Conservation (phyloP, 768 basidiomycete species). For the Chiua virens region DNA sequence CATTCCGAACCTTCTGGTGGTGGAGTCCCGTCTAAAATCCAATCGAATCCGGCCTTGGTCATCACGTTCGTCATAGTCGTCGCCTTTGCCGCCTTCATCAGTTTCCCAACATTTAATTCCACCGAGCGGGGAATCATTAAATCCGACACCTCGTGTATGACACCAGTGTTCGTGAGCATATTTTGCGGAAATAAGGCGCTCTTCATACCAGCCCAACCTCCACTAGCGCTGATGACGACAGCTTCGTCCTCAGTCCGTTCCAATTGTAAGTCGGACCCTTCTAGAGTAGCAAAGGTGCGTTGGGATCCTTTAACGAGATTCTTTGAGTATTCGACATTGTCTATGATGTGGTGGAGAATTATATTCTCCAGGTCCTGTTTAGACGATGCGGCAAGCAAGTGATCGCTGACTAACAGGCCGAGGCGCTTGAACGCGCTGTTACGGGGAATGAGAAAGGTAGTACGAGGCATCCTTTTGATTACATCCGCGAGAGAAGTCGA, state of each 20-base stretch:
- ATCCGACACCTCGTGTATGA: constrained; percentile 85
- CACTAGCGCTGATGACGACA: constrained; percentile 58
- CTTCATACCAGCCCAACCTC: constrained; percentile 76
- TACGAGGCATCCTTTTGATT: constrained; percentile 61
- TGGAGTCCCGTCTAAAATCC: constrained; percentile 84
- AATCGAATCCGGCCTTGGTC: constrained; percentile 81
- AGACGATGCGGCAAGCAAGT: constrained; percentile 77
- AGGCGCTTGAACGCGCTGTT: constrained; percentile 89
- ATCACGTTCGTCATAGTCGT: constrained; percentile 87
- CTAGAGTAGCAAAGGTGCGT: constrained; percentile 76
- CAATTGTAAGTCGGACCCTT: constrained; percentile 80
- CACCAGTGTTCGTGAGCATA: constrained; percentile 84
- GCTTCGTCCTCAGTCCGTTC: constrained; percentile 54
- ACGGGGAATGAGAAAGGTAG: constrained; percentile 83
- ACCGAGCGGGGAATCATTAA: constrained; percentile 86
- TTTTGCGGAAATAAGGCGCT: constrained; percentile 59
- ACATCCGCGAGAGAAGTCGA: constrained; percentile 79
- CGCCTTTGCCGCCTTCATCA: constrained; percentile 85
- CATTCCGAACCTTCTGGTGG: constrained; percentile 72
- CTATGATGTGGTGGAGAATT: constrained; percentile 83
- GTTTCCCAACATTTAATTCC: constrained; percentile 83
- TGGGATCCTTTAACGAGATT: constrained; percentile 62
- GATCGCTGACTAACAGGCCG: constrained; percentile 80
- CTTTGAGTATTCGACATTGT: constrained; percentile 70
- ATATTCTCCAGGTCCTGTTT: constrained; percentile 81